phyloP scores from a whole-genome alignment of 2,329 filamentous ascomycete genomes.

The Fusarium longipes region DNA sequence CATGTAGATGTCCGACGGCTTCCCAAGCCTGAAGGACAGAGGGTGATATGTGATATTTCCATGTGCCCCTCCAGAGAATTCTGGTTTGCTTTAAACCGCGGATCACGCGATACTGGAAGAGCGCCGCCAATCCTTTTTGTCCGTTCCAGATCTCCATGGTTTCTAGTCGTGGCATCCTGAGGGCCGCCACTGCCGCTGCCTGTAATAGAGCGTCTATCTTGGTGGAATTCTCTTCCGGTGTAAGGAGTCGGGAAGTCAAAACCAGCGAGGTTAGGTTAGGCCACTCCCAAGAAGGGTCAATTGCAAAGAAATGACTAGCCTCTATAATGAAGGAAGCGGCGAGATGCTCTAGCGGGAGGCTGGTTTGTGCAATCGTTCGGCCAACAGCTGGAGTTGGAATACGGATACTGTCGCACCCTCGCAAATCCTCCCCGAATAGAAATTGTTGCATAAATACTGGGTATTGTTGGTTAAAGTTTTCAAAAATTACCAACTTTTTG shows the following conservation, averaged over 20 bases:
- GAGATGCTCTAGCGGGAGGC: slow-evolving; percentile 46
- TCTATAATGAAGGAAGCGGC: slow-evolving; percentile 47
- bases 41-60: slow-evolving; percentile 3
- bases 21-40: slow-evolving; percentile 28
- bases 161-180: slow-evolving; percentile 48
- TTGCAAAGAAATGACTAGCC: slow-evolving; percentile 45
- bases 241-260: slow-evolving; percentile 46
- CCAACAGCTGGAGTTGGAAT: too few relatives aligned
- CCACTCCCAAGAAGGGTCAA: slow-evolving; percentile 31
- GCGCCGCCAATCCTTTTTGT: slow-evolving; percentile 32
- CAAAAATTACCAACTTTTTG: too few relatives aligned
- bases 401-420: too few relatives aligned
- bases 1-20: slow-evolving; percentile 14
- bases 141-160: slow-evolving; percentile 50
- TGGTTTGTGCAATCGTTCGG: slow-evolving; percentile 47
- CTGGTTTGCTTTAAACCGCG: slow-evolving; percentile 5
- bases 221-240: slow-evolving; percentile 7
- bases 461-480: too few relatives aligned
- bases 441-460: too few relatives aligned
- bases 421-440: too few relatives aligned
- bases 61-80: slow-evolving; percentile 5
- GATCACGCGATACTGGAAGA: slow-evolving; percentile 39
- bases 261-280: slow-evolving; percentile 44
- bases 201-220: slow-evolving; percentile 36
- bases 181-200: slow-evolving; percentile 41